Evolutionary conservation across 2,329 filamentous ascomycete genomes (phyloP), one percentile per base, ranked within the genome.

Genomic region (Ilyonectria robusta): DNA sequence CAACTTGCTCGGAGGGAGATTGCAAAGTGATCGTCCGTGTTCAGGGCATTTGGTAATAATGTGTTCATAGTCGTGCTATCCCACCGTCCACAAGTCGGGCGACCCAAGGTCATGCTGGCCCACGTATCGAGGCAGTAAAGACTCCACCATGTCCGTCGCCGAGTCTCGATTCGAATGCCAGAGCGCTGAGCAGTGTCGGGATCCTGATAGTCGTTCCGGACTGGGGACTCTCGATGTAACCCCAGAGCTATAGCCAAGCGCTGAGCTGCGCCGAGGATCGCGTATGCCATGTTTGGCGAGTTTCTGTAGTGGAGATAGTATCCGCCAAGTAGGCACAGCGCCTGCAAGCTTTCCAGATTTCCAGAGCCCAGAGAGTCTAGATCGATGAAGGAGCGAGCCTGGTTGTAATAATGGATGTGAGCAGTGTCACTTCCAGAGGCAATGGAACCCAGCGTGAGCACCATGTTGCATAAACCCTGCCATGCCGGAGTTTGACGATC

Each of bases 231-330:
- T 58, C 91, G 86, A 78, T 94, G 92, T 17, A 94, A 81, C 2
- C 92, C 92, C 31, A 94, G 84, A 1, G 91, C 90, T 67, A 89
- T 92, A n/a, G 92, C 92, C 87, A 94, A 92, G 61, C 92, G 86
- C 62, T 93, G 84, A 4, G 91, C 89, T 3, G 91, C 91, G 19
- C 92, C 92, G 75, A 92, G 87, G 10, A 94, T 84, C 26, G 91
- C 89, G 76, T 93, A 93, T 17, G 92, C 92, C 83, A 94, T 91
- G 75, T 94, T 94, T 2, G 92, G 92, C 21, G 91, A 86, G 80
- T 93, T 93, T 73, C 92, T 89, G 75, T 94, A 94, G 78, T 94
- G 92, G 62, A 94, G 87, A 77, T 94, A 94, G 81, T 90, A 93
- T 31, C 92, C 92, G 46, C 91, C 91, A 73, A 94, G 89, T 29